Percentiles rank a stretch among this genome's conserved stretches.
phyloP scores from a whole-genome alignment of 225 moss, liverwort and hornwort genomes.

The Straminergon stramineum region DNA sequence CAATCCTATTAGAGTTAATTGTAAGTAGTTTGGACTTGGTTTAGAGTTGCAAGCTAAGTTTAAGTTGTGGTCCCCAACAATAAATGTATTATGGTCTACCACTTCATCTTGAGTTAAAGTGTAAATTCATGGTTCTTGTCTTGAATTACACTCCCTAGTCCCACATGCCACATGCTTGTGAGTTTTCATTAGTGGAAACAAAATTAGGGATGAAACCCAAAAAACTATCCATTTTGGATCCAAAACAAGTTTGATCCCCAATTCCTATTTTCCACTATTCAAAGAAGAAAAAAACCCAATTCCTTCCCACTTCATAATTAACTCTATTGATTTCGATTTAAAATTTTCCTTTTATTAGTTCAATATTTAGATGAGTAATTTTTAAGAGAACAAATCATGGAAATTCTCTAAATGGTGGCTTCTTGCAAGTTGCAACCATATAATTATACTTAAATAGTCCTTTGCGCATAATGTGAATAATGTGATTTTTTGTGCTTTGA shows the following conservation, averaged over 20 bases:
- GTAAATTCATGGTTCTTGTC: neutral
- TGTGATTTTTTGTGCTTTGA: neutral
- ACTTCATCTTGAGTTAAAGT: neutral
- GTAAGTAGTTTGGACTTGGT: neutral
- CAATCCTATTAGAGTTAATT: neutral
- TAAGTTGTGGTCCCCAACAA: accelerated
- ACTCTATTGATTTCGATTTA: no score
- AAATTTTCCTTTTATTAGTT: no score
- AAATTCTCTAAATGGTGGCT: neutral
- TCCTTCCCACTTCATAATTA: no score
- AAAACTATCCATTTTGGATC: no score
- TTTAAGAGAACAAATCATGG: neutral
- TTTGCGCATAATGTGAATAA: neutral
- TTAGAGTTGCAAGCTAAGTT: neutral
- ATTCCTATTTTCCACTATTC: no score
- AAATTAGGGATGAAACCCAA: no score
- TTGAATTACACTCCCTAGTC: no score
- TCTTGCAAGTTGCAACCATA: neutral
- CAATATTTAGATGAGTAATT: neutral
- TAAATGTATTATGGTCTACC: neutral
- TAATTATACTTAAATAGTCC: neutral
- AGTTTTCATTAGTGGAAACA: no score
- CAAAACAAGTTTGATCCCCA: no score
- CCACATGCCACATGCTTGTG: no score
- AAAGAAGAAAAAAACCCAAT: no score